These are phyloP conservation scores for Cutaneotrichosporon sp. DNA, from an alignment of 1,284 basidiomycete genomes.

Conservation along the genomic window DNA sequence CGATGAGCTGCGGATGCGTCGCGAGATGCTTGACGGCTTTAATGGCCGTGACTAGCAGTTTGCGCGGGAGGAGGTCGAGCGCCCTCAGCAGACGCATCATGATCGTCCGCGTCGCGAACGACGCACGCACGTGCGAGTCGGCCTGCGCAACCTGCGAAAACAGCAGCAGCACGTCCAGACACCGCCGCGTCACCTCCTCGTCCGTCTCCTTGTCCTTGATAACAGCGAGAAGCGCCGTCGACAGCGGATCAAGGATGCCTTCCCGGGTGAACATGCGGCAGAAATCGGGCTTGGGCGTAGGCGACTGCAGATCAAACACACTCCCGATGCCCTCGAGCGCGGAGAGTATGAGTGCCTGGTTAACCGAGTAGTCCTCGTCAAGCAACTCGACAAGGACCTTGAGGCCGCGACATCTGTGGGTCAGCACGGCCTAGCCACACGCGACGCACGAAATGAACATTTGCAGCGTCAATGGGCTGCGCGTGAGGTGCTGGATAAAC, in stretches of 20 bases:
- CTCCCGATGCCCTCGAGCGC: conserved; percentile 90
- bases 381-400: conserved; percentile 91
- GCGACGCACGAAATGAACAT: conserved; percentile 91
- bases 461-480: conserved; percentile 85
- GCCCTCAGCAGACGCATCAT: conserved; percentile 76
- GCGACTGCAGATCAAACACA: conserved; percentile 86
- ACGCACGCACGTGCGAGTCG: conserved; percentile 84
- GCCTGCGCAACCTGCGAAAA: conserved; percentile 94
- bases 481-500: conserved; percentile 86
- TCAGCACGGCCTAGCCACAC: not conserved
- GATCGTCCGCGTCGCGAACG: conserved; percentile 81
- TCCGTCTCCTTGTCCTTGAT: conserved; percentile 66
- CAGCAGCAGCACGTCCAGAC: conserved; percentile 82
- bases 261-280: conserved; percentile 97
- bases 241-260: conserved; percentile 86
- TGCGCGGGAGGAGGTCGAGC: conserved; percentile 73
- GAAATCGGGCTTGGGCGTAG: conserved; percentile 95
- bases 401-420: conserved; percentile 77
- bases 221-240: conserved; percentile 80
- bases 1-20: conserved; percentile 81
- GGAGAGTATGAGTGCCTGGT: conserved; percentile 84
- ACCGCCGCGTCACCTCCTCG: conserved; percentile 74
- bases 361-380: conserved; percentile 89
- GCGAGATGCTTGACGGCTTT: conserved; percentile 95
- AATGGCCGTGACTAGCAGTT: conserved; percentile 78